Evolutionary conservation across 306 rosid species (phyloP).

Genomic region (Oxytropis ochrocephala): DNA sequence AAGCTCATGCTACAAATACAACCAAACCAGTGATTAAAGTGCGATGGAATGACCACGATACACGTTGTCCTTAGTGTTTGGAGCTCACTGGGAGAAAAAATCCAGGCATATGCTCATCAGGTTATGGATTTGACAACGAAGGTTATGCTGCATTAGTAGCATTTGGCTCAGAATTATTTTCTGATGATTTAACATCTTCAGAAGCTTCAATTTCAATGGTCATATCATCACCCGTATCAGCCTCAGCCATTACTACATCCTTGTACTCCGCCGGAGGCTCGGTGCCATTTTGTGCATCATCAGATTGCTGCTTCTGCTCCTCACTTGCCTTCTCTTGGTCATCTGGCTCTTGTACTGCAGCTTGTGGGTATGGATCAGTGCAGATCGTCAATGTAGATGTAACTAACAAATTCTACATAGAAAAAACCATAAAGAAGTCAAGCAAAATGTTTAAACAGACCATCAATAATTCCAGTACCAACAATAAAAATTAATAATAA

Average conservation of each 20-base stretch:
- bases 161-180: conserved; percentile 40
- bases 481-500: not conserved
- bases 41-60: conserved; percentile 5
- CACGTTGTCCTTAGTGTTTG: not conserved
- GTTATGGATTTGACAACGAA: conserved; percentile 11
- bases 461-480: not conserved
- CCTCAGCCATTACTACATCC: conserved; percentile 77
- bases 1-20: too few species aligned
- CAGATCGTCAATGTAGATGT: conserved; percentile 62
- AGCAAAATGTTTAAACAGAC: conserved; percentile 9
- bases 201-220: conserved; percentile 61
- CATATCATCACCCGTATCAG: conserved; percentile 59
- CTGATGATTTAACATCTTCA: conserved; percentile 56
- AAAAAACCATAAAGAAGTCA: conserved; percentile 7
- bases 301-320: conserved; percentile 37
- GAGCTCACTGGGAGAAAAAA: conserved; percentile 1
- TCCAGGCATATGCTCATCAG: conserved; percentile 11
- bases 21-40: conserved; percentile 13
- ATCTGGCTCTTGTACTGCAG: conserved; percentile 29
- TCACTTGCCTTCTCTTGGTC: conserved; percentile 41
- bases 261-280: conserved; percentile 47
- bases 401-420: conserved; percentile 74
- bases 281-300: conserved; percentile 49
- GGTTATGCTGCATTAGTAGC: conserved; percentile 42
- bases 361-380: conserved; percentile 43